Evolutionary conservation across 164 flowering plant species (phyloP).

Genomic region (Litsea cubeba): DNA sequence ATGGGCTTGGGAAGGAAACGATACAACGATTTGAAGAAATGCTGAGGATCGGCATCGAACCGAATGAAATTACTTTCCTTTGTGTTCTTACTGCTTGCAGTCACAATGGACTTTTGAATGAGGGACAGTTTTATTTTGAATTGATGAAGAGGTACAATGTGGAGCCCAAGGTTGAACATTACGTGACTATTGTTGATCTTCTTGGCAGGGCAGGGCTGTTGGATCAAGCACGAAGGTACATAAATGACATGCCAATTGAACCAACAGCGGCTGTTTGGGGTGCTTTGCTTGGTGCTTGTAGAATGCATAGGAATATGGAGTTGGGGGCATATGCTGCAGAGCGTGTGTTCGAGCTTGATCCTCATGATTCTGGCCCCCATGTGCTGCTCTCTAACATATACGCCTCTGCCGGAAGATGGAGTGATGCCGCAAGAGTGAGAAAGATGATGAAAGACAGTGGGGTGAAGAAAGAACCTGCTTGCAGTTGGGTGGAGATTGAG

Average conservation of each 20-base stretch:
- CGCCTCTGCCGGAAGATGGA: constrained; percentile 56
- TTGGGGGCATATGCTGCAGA: constrained; percentile 61
- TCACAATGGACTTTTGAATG: constrained; percentile 54
- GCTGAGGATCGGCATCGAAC: constrained; percentile 38
- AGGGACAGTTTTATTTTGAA: constrained; percentile 46
- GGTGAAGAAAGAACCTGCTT: constrained; percentile 65
- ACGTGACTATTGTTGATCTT: constrained; percentile 62
- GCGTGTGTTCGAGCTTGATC: constrained; percentile 56
- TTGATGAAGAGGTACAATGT: constrained; percentile 43
- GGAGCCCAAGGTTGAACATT: constrained; percentile 46
- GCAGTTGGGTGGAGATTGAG: constrained; percentile 74
- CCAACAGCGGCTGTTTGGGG: constrained; percentile 60
- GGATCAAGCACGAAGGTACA: constrained; percentile 41
- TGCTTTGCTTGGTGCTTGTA: constrained; percentile 63
- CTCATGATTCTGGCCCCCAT: constrained; percentile 57
- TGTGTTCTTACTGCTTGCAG: constrained; percentile 68
- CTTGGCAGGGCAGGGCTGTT: constrained; percentile 63
- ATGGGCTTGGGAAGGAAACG: constrained; percentile 54
- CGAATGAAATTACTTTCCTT: constrained; percentile 56
- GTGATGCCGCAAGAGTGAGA: constrained; percentile 51
- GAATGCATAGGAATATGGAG: constrained; percentile 61
- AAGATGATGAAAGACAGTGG: constrained; percentile 49
- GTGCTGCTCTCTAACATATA: constrained; percentile 60
- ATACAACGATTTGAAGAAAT: constrained; percentile 40
- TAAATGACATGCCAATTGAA: constrained; percentile 46